These are phyloP conservation scores for Cyclotella sp. DNA, from an alignment of 108 stramenopile species.

Conservation along the genomic window DNA sequence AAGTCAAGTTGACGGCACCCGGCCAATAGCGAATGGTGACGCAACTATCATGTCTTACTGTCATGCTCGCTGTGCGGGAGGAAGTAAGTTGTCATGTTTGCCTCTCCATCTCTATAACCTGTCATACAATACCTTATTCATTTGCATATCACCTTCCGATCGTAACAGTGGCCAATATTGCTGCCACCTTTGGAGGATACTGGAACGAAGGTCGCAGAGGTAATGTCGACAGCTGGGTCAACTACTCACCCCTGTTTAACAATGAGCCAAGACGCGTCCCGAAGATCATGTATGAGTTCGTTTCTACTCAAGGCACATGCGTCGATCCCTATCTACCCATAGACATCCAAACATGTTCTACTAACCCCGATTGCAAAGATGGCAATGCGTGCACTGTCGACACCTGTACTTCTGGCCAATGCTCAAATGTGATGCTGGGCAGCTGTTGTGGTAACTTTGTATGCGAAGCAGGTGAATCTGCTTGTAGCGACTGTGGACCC, in stretches of 20 bases:
- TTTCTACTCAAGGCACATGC: neutral
- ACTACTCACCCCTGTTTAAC: neutral
- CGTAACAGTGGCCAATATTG: neutral
- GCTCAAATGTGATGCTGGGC: conserved; percentile 5
- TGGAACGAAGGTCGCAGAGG: conserved; percentile 22
- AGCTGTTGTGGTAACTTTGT: conserved; percentile 25
- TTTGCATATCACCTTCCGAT: neutral
- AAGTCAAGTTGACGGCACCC: neutral
- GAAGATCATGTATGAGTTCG: conserved; percentile 3
- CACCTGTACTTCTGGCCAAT: conserved; percentile 7
- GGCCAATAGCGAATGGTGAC: neutral
- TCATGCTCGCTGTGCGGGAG: neutral
- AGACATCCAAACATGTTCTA: neutral
- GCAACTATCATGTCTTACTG: conserved; percentile 23
- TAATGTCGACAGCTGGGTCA: conserved; percentile 20
- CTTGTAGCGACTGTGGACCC: conserved; percentile 18
- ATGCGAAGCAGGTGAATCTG: conserved; percentile 17
- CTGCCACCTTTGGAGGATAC: conserved; percentile 21
- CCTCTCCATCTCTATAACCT: neutral
- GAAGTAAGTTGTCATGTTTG: neutral
- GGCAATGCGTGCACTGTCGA: conserved; percentile 32
- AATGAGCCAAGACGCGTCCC: neutral
- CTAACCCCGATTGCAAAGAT: conserved; percentile 16
- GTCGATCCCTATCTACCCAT: conserved; percentile 1
- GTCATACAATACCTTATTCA: neutral